These are phyloP conservation scores for Amaranthus hypochondriacus DNA, from an alignment of 148 eudicot genomes.

Conservation along the genomic window DNA sequence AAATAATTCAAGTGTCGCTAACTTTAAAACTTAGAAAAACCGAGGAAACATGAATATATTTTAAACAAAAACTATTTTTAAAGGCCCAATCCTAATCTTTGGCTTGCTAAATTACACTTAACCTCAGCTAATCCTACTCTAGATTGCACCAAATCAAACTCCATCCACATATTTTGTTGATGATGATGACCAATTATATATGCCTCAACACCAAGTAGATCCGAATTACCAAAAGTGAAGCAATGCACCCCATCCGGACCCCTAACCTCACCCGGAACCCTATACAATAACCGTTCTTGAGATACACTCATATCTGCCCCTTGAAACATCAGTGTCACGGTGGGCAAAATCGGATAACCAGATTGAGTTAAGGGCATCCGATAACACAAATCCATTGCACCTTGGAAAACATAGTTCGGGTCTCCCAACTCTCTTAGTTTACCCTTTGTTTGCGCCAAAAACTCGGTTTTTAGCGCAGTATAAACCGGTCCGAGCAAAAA, in stretches of 20 bases:
- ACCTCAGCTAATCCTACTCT: slow-evolving; percentile 77
- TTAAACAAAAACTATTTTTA: slow-evolving; percentile 7
- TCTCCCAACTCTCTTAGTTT: slow-evolving; percentile 39
- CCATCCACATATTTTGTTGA: slow-evolving; percentile 92
- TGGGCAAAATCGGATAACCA: slow-evolving; percentile 44
- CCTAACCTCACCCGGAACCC: slow-evolving; percentile 44
- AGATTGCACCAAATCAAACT: slow-evolving; percentile 66
- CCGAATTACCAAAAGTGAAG: slow-evolving; percentile 83
- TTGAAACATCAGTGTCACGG: slow-evolving; percentile 61
- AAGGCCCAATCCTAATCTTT: slow-evolving; percentile 45
- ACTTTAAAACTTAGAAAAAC: not conserved
- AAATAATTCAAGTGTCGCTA: not conserved
- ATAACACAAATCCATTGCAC: slow-evolving; percentile 77
- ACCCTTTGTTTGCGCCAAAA: slow-evolving; percentile 44
- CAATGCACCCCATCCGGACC: slow-evolving; percentile 62
- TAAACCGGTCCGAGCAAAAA: slow-evolving; percentile 79
- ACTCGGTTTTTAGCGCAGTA: slow-evolving; percentile 52
- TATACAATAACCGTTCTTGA: slow-evolving; percentile 49
- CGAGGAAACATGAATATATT: not conserved
- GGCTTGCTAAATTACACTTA: slow-evolving; percentile 73
- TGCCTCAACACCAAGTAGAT: slow-evolving; percentile 65
- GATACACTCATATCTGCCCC: slow-evolving; percentile 81
- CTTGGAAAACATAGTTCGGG: slow-evolving; percentile 62
- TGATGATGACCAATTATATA: slow-evolving; percentile 86
- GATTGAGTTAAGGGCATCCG: slow-evolving; percentile 33